Conservation (phyloP, 495 filamentous ascomycete genomes). For the Penicillium paxilli region DNA sequence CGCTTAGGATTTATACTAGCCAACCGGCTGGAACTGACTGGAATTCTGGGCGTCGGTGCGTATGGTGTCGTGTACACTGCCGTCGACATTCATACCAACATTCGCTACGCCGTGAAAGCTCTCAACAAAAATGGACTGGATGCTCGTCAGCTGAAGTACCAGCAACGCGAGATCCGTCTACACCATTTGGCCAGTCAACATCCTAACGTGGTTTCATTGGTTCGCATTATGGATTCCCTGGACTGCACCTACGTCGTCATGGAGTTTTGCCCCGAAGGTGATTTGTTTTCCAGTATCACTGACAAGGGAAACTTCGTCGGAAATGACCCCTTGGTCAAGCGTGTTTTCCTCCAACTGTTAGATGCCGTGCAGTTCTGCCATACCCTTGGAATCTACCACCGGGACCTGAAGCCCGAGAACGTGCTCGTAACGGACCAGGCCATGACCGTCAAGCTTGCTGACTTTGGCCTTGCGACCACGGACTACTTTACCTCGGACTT, state of each 20-base stretch:
- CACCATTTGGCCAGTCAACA: conserved; percentile 88
- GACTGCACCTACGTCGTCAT: conserved; percentile 97
- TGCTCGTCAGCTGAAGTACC: conserved; percentile 81
- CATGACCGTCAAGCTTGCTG: conserved; percentile 89
- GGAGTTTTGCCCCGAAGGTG: conserved; percentile 96
- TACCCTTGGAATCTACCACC: conserved; percentile 89
- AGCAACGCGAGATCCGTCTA: conserved; percentile 87
- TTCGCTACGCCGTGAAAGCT: conserved; percentile 92
- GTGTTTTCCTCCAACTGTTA: conserved; percentile 91
- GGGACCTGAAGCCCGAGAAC: conserved; percentile 98
- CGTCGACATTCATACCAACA: conserved; percentile 78
- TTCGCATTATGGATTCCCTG: conserved; percentile 87
- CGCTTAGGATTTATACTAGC: conserved; percentile 83
- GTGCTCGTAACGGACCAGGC: conserved; percentile 88
- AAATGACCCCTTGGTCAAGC: conserved; percentile 85
- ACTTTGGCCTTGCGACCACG: conserved; percentile 92
- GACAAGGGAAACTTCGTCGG: conserved; percentile 90
- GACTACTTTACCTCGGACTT: conserved; percentile 87
- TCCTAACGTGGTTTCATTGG: conserved; percentile 89
- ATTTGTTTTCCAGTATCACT: conserved; percentile 96
- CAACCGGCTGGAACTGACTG: conserved; percentile 76
- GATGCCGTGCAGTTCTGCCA: conserved; percentile 98
- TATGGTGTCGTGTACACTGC: conserved; percentile 97
- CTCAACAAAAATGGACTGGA: conserved; percentile 92
- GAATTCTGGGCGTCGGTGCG: conserved; percentile 88